Evolutionary conservation across 371 early-diverging fungal species (phyloP).

Genomic region (Mucor ambiguus): DNA sequence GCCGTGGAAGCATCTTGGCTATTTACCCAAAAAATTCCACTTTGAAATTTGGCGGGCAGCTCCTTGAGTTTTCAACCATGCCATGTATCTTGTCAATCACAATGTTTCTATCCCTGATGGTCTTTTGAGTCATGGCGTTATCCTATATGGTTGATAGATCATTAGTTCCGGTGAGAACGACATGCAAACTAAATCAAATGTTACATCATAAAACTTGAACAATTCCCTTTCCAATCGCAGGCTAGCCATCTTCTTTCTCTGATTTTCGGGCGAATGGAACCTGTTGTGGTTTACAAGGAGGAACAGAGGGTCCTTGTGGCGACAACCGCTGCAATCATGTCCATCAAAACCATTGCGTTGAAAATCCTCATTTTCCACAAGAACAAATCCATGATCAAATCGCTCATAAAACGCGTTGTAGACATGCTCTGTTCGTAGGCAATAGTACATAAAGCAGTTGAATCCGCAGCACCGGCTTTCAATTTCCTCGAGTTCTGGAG

Average conservation of each 20-base stretch:
- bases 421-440: background rate
- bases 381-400: background rate
- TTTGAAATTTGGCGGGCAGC: background rate
- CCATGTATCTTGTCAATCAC: background rate
- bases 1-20: background rate
- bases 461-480: background rate
- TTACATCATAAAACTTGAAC: constrained; percentile 1
- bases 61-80: background rate
- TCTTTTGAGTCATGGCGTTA: background rate
- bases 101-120: background rate
- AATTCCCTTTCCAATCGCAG: background rate
- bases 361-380: background rate
- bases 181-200: background rate
- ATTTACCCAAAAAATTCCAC: background rate
- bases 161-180: background rate
- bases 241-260: background rate
- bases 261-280: background rate
- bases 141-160: background rate
- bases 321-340: background rate
- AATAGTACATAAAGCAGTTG: background rate
- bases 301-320: background rate
- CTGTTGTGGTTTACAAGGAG: background rate
- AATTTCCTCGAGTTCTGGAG: background rate
- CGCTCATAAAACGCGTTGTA: background rate
- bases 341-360: background rate